Base-by-base conservation (phyloP, 768 basidiomycete species). In the Crucibulum laeve region DNA sequence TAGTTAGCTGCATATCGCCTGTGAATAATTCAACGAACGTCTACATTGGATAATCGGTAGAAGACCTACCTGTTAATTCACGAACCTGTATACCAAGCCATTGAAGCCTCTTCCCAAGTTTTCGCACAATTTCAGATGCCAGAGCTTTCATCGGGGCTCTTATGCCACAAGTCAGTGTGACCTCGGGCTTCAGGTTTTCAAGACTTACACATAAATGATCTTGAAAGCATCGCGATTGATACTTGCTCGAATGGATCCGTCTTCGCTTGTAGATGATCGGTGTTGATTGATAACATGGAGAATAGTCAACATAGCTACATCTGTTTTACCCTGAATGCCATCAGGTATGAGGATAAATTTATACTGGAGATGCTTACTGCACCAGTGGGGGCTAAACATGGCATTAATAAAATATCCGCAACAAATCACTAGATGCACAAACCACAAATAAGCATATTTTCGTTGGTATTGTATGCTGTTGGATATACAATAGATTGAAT, bases 81-180 rank as follows among this genome's bases (percentile, higher is more conserved):
- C 87, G 76, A 30, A 97, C 93, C 55, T 75, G 70, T 47, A 98
- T 85, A 0, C 74, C 77, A 23, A 98, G 72, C 95, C 96, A 97
- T 42, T 77, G 77, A 19, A 99, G 66, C 34, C 96, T 75, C 70
- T 84, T 95, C n/a, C 82, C 77, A 13, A 98, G 71, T 64, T 99
- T 99, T 34, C 90, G 81, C 4, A 90, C 87, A 50, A 99, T 94
- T 58, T 99, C 96, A 2, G 93, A 81, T 1, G 95, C 96, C 28
- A 99, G 66, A 0, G 96, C 96, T 60, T 99, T 99, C 92, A 99
- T 98, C 0, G 96, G 96, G 5, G 96, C 96, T 21, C 90, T 92
- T 45, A 6, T 40, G 23, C 25, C 24, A 49, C 17, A 30, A n/a
- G 28, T 30, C 28, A n/a, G n/a, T 8, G 8, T 8, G 8, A 30